Evolutionary conservation across 192 early-diverging fungal genomes (phyloP).

Genomic region (Dissophora globulifera): DNA sequence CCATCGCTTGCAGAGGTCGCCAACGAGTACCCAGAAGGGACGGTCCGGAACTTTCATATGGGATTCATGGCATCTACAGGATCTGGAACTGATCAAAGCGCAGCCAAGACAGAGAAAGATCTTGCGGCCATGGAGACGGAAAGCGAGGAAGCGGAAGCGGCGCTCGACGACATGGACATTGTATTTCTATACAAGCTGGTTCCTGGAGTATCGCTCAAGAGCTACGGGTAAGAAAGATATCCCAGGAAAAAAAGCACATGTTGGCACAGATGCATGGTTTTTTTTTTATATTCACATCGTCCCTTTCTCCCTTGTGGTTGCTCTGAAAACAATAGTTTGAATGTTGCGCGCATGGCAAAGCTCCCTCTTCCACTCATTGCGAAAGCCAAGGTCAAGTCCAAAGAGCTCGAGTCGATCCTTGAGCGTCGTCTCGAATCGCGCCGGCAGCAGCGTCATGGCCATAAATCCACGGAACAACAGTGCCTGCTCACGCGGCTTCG

Average conservation of each 20-base stretch:
- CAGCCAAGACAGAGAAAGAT: background rate
- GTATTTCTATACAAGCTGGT: conserved; percentile 78
- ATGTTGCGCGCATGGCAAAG: conserved; percentile 77
- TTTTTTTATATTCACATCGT: no score
- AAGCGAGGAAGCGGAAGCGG: background rate
- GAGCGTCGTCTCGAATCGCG: conserved; percentile 23
- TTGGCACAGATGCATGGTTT: no score
- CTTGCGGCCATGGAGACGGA: background rate
- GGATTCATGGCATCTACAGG: conserved; percentile 58
- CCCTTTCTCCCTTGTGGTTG: no score
- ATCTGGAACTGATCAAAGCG: conserved; percentile 9
- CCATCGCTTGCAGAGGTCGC: conserved; percentile 69
- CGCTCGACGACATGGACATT: conserved; percentile 55
- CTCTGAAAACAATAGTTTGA: conserved; percentile 61
- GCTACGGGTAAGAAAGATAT: conserved; percentile 82
- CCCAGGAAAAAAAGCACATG: no score
- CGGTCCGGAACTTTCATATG: conserved; percentile 60
- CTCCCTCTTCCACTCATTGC: conserved; percentile 62
- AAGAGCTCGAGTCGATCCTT: conserved; percentile 50
- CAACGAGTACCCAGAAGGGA: conserved; percentile 29
- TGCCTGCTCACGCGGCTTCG: background rate
- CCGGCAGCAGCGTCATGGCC: background rate
- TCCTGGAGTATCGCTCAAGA: conserved; percentile 67
- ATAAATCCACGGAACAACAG: no score
- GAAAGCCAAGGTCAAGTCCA: conserved; percentile 64